phyloP scores from a whole-genome alignment of 345 rosid species.

The Turnera subulata region DNA sequence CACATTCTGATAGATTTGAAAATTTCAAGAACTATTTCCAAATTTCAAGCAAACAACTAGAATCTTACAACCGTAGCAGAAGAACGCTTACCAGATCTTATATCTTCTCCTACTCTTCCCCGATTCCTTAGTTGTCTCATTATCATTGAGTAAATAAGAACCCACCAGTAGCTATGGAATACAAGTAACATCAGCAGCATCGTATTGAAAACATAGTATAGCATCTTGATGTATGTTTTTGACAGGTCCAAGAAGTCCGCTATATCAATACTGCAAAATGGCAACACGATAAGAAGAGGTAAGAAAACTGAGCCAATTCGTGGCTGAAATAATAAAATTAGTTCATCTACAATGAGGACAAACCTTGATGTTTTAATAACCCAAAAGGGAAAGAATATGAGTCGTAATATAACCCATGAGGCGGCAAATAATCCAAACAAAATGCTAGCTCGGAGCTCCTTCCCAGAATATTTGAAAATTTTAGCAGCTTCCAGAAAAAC shows the following conservation, averaged over 20 bases:
- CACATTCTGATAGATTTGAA: no score
- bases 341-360: slow-evolving; percentile 16
- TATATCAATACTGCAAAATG: slow-evolving; percentile 47
- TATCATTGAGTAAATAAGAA: slow-evolving; percentile 83
- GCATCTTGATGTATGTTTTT: slow-evolving; percentile 23
- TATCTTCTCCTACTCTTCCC: slow-evolving; percentile 93
- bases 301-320: slow-evolving; percentile 11
- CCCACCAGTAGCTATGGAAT: slow-evolving; percentile 98
- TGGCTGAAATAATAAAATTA: slow-evolving; percentile 5
- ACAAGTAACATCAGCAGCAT: slow-evolving; percentile 78
- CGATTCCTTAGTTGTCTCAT: slow-evolving; percentile 73
- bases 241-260: slow-evolving; percentile 47
- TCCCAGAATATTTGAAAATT: slow-evolving; percentile 79
- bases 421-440: slow-evolving; percentile 83
- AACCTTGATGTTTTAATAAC: slow-evolving; percentile 76
- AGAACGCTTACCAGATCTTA: slow-evolving; percentile 77
- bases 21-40: no score
- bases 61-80: background rate
- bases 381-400: slow-evolving; percentile 93
- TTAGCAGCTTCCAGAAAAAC: slow-evolving; percentile 91
- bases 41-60: background rate
- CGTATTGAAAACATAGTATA: slow-evolving; percentile 83
- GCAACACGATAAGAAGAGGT: slow-evolving; percentile 16
- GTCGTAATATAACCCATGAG: slow-evolving; percentile 85
- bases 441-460: slow-evolving; percentile 88